Percentiles rank a stretch among this genome's conserved stretches.
phyloP scores from a whole-genome alignment of 2,329 filamentous ascomycete genomes.

The Aspergillus quadrilineatus region DNA sequence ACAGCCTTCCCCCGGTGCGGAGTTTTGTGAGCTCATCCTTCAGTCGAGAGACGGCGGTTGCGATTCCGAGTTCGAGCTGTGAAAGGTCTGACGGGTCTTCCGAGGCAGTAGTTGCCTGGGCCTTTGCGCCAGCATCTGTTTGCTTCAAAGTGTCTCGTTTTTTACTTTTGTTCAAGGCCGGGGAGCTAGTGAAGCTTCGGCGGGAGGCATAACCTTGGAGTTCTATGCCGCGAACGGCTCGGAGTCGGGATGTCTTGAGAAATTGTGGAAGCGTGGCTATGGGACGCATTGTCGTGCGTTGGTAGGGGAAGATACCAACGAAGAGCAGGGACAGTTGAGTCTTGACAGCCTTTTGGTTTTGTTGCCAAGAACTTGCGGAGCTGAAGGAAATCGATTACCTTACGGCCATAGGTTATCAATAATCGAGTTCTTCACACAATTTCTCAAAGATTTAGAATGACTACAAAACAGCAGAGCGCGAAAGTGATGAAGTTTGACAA shows the following conservation, averaged over 20 bases:
- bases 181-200: slow-evolving; percentile 45
- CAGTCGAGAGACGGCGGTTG: slow-evolving; percentile 55
- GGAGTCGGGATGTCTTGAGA: not conserved
- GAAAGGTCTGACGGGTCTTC: slow-evolving; percentile 63
- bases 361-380: no score
- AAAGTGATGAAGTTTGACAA: slow-evolving; percentile 5
- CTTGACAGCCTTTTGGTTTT: no score
- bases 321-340: no score
- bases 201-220: not conserved
- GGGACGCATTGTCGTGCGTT: slow-evolving; percentile 1
- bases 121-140: slow-evolving; percentile 31
- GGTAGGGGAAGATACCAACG: not conserved
- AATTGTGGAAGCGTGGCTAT: not conserved
- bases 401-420: no score
- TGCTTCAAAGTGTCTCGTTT: slow-evolving; percentile 57
- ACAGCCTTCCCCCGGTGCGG: slow-evolving; percentile 61
- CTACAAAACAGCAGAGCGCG: not conserved
- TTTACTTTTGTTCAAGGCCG: slow-evolving; percentile 49
- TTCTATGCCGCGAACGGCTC: not conserved
- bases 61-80: slow-evolving; percentile 56
- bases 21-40: slow-evolving; percentile 63
- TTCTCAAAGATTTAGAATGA: not conserved
- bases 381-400: no score
- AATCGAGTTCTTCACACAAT: no score
- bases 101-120: slow-evolving; percentile 29